These are phyloP conservation scores for Poronia punctata DNA, from an alignment of 495 filamentous ascomycete species.

Conservation along the genomic window DNA sequence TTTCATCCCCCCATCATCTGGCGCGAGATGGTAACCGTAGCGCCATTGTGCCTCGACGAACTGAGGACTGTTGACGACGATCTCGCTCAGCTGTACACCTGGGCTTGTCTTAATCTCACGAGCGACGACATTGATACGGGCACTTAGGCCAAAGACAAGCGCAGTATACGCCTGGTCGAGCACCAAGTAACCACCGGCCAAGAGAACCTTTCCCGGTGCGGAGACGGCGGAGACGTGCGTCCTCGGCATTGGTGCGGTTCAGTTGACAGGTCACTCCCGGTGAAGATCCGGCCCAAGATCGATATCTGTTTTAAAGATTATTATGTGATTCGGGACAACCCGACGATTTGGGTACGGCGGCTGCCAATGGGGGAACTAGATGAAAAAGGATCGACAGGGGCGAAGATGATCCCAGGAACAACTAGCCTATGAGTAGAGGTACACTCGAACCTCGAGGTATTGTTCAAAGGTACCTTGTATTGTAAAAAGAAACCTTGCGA, in stretches of 20 bases:
- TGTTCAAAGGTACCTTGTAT: too few relatives aligned
- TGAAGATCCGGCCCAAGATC: slow-evolving; percentile 10
- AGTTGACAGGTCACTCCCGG: too few relatives aligned
- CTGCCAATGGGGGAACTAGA: slow-evolving; percentile 3
- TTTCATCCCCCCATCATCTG: slow-evolving; percentile 65
- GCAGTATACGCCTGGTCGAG: slow-evolving; percentile 83
- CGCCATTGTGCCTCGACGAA: slow-evolving; percentile 81
- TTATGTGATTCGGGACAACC: too few relatives aligned
- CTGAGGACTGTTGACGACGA: slow-evolving; percentile 84
- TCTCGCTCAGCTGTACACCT: slow-evolving; percentile 55
- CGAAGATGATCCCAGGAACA: too few relatives aligned
- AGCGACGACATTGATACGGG: slow-evolving; percentile 81
- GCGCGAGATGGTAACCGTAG: slow-evolving; percentile 64
- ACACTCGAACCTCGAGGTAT: too few relatives aligned
- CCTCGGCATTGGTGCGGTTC: slow-evolving; percentile 18
- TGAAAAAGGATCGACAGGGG: slow-evolving; percentile 20
- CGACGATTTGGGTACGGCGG: slow-evolving; percentile 1
- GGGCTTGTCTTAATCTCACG: slow-evolving; percentile 52
- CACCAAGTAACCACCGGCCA: slow-evolving; percentile 91
- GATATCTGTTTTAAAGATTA: too few relatives aligned
- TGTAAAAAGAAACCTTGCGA: too few relatives aligned
- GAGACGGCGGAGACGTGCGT: slow-evolving; percentile 54
- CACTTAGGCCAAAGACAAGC: slow-evolving; percentile 89
- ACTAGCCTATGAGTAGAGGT: too few relatives aligned
- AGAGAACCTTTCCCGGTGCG: slow-evolving; percentile 90